Evolutionary conservation across 139 green algal species (phyloP), one percentile per base, ranked within the genome.

Genomic region (Raphidocelis subcapitata): DNA sequence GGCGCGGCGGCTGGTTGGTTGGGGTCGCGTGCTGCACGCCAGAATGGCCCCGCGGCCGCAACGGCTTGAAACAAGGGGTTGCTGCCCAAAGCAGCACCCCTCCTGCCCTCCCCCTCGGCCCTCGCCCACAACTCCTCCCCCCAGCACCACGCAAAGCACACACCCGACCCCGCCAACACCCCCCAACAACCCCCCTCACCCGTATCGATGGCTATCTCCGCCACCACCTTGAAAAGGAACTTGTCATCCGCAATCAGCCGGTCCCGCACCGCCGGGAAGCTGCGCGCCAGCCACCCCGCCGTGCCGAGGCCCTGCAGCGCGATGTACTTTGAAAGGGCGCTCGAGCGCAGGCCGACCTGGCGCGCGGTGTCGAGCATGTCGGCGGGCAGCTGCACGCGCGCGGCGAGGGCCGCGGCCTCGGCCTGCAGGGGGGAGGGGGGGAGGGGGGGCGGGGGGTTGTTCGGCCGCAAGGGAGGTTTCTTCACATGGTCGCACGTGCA

Each of bases 181-280:
- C 29, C 24, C 59, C 29, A 15, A 10, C 55, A 10, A 29, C 16
- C 44, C 2, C 56, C 28, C 72, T 29, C 54, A 93, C 88, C 90
- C 73, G 90, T 94, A 67, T 98, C 94, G 46, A 98, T 98, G 3
- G 79, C 26, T 1, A 98, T 78, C 86, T 98, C 92, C 3, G 79
- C 85, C n/a, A 89, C 65, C 8, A 96, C 81, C 66, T 96, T 97
- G 86, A 97, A 98, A 18, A 97, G 79, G 77, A 94, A 98, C 18
- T 89, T 69, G 10, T 80, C 81, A 79, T 98, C 93, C 2, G 82
- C 81, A 21, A 98, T 84, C 57, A 97, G 80, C 56, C 93, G 88
- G 79, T 98, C 85, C 16, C 93, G 87, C 33, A 97, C 84, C 49
- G 78, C 88, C 23, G 91, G 87, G 41, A 92, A 61, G 0, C 73